phyloP scores from a whole-genome alignment of 2,329 filamentous ascomycete genomes.

The Colletotrichum kahawae region DNA sequence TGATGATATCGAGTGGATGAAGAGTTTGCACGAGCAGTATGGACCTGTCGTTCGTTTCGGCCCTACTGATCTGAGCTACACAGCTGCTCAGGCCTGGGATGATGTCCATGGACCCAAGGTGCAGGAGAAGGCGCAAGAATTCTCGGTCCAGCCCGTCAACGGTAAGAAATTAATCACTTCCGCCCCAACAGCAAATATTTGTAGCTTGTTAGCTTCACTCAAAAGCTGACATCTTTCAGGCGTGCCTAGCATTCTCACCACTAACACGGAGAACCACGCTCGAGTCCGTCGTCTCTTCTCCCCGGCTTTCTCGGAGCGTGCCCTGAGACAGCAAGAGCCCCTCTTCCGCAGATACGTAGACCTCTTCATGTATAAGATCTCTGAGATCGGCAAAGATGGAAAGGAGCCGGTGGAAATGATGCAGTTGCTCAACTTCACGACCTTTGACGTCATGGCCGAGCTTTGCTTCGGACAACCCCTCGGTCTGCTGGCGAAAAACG shows the following conservation, averaged over 20 bases:
- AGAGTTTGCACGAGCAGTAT: constrained; percentile 24
- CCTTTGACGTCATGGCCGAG: constrained; percentile 28
- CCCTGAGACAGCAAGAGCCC: constrained; percentile 24
- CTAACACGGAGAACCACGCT: constrained; percentile 22
- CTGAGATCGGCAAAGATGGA: constrained; percentile 26
- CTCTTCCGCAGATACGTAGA: constrained; percentile 40
- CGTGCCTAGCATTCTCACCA: constrained; percentile 23
- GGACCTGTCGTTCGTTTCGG: constrained; percentile 26
- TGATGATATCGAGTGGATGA: constrained; percentile 26
- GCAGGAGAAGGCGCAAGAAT: constrained; percentile 20
- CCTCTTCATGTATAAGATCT: constrained; percentile 39
- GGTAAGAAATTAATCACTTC: not conserved
- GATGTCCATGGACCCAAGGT: constrained; percentile 23
- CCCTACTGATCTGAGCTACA: constrained; percentile 27
- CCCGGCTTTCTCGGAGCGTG: constrained; percentile 26
- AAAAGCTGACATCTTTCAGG: not conserved
- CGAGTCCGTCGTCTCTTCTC: constrained; percentile 24
- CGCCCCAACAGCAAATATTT: rapidly evolving
- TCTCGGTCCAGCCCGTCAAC: constrained; percentile 22
- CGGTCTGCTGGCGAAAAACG: constrained; percentile 20
- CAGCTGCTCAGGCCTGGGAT: constrained; percentile 25
- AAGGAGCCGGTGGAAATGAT: constrained; percentile 24
- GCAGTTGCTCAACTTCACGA: constrained; percentile 24
- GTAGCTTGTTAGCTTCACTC: rapidly evolving
- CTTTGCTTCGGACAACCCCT: constrained; percentile 26